These are phyloP conservation scores for Malus asiatica DNA, from an alignment of 306 rosid species.

Conservation along the genomic window DNA sequence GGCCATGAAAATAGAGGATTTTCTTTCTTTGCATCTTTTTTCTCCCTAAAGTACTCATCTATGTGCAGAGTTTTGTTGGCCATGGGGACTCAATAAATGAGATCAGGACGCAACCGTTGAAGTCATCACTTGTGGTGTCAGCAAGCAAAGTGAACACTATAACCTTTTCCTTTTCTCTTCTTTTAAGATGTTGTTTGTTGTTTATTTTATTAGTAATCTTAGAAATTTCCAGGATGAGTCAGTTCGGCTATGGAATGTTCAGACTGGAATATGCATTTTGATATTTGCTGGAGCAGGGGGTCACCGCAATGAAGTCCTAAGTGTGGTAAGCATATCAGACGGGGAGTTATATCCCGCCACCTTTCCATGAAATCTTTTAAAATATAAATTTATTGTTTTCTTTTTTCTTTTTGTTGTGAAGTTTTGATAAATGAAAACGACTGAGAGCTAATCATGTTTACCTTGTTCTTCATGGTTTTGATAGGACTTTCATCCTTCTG, in stretches of 20 bases:
- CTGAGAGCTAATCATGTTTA: constrained; percentile 2
- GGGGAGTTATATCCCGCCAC: neutral
- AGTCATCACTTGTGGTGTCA: constrained; percentile 75
- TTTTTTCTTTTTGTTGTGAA: neutral
- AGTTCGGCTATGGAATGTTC: constrained; percentile 91
- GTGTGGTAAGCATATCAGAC: constrained; percentile 60
- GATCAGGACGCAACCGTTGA: constrained; percentile 78
- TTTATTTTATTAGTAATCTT: constrained; percentile 23
- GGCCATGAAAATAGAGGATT: neutral
- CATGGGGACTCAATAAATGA: constrained; percentile 95
- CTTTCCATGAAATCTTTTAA: neutral
- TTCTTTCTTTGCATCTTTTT: neutral
- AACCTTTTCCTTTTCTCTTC: neutral
- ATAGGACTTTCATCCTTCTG: constrained; percentile 92
- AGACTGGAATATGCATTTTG: constrained; percentile 85
- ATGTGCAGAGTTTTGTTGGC: constrained; percentile 80
- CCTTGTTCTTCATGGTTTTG: constrained; percentile 12
- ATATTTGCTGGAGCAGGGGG: constrained; percentile 97
- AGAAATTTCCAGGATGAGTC: constrained; percentile 75
- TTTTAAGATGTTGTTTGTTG: constrained; percentile 5
- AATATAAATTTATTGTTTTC: neutral
- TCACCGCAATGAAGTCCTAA: constrained; percentile 93
- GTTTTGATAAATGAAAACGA: neutral
- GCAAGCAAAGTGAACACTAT: constrained; percentile 72
- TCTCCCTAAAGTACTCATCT: neutral